Evolutionary conservation across 495 filamentous ascomycete species (phyloP), one percentile per base, ranked within the genome.

Genomic region (Rhizodiscina lignyota): DNA sequence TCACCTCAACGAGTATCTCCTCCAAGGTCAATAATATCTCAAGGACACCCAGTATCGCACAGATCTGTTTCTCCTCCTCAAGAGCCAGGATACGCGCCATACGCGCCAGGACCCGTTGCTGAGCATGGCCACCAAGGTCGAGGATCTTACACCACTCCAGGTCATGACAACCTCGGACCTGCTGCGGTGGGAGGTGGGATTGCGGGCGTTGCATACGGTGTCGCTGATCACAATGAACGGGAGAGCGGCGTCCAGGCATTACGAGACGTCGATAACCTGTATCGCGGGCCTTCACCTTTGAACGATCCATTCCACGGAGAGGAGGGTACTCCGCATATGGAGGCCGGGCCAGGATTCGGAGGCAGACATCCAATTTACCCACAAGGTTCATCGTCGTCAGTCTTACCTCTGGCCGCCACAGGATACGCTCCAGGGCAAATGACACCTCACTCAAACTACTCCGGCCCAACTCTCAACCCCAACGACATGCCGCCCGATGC

Each of bases 231-330:
- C 20, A 72, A 83, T 56, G 66, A 75, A 42, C 60, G 79, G 39
- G 68, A 81, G 42, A 82, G 77, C 56, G 82, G 78, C 11, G 38
- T 80, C 32, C 68, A 84, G 43, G 79, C 80, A 21, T 58, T 79
- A 37, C 62, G 60, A 58, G 63, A 52, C 35, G 54, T 60, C 40
- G 58, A 60, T 44, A 62, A 52, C 53, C 40, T 37, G 36, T 42
- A 42, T 15, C 32, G 49, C 15, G n/a, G n/a, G n/a, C n/a, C n/a
- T n/a, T n/a, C n/a, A n/a, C n/a, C n/a, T n/a, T n/a, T n/a, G n/a
- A n/a, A n/a, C n/a, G n/a, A n/a, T n/a, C 53, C 45, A 32, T 43
- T 45, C 18, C 54, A 56, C 41, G 50, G 56, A 11, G 52, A 58
- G 2, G 62, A 24, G 52, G 53, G 24, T 64, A 65, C 18, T n/a